phyloP scores from a whole-genome alignment of 805 yeast species.

The Saturnispora halmiae region DNA sequence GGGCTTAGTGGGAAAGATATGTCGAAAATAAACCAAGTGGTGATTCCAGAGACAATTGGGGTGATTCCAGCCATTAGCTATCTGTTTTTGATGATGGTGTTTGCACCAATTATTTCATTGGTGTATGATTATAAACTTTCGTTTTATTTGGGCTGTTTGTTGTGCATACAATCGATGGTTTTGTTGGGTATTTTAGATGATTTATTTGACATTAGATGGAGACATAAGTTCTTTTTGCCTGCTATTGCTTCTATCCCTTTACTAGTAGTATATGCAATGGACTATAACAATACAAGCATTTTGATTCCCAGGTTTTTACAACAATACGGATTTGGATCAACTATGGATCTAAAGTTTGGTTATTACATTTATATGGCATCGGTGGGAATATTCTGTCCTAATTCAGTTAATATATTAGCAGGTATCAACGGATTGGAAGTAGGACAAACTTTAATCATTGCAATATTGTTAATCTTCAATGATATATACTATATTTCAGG shows the following conservation, averaged over 20 bases:
- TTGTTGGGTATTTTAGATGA: conserved; percentile 89
- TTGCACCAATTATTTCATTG: conserved; percentile 82
- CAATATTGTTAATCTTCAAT: conserved; percentile 60
- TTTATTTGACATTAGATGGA: conserved; percentile 91
- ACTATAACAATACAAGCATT: conserved; percentile 85
- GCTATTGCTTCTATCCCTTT: conserved; percentile 91
- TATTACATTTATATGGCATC: conserved; percentile 89
- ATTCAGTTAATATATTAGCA: conserved; percentile 90
- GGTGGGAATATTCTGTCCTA: conserved; percentile 88
- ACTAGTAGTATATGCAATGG: conserved; percentile 83
- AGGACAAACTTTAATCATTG: conserved; percentile 82
- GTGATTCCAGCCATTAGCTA: conserved; percentile 77
- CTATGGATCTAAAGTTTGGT: conserved; percentile 66
- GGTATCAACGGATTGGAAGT: conserved; percentile 96
- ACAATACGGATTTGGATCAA: conserved; percentile 21
- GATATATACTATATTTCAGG: conserved; percentile 56
- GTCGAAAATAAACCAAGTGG: conserved; percentile 64
- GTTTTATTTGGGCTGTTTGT: conserved; percentile 74
- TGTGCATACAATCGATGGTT: conserved; percentile 76
- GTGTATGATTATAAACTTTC: conserved; percentile 69
- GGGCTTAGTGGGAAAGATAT: conserved; percentile 85
- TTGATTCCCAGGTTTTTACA: conserved; percentile 66
- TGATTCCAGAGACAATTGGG: conserved; percentile 90
- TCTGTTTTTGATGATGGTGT: conserved; percentile 68
- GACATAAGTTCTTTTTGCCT: conserved; percentile 93